Evolutionary conservation across 1,284 basidiomycete genomes (phyloP), one percentile per base, ranked within the genome.

Genomic region (Polyporus tsugae): DNA sequence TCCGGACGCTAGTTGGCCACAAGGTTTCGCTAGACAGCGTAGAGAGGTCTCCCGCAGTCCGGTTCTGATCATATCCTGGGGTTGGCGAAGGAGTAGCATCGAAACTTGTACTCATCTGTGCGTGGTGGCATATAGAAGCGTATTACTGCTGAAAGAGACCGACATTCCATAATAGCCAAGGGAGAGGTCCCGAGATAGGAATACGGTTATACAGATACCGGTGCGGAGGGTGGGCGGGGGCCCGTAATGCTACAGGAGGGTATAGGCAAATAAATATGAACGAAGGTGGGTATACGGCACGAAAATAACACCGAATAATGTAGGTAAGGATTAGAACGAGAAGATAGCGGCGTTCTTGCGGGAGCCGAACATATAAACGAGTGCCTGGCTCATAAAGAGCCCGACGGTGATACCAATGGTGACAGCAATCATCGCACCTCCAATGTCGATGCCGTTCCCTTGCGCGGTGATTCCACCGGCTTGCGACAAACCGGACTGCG

Each of bases 1-100:
- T 99, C 76, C 87, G 98, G 71, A 96, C 97, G 44, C 85, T 99
- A 58, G 95, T 99, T 62, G 98, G 98, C 15, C 98, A 99, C 86
- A 99, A 98, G 83, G 95, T 96, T 25, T 92, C 95, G 63, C 88
- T 97, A 75, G 95, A 95, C 71, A 89, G 87, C 70, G 93, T 98
- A 73, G 96, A 96, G 82, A 93, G 91, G 78, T 91, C 94, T 38
- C 89, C 95, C 0, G 96, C 96, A 17, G 96, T 98, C 19, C 89
- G 95, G 82, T 94, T 98, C 83, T 94, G 84, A 80, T 29, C 29
- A 29, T 68, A 4, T 44, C 22, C 59, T 68, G 62, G 33, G 46
- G 44, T 55, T 39, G 61, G 33, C 17, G 55, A 69, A 63, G 62
- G n/a, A 60, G 68, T 59, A 67, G 68, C 63, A 49, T 25, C 39